Conservation (phyloP, 2,329 filamentous ascomycete species). For the Phaeomoniella chlamydospora region DNA sequence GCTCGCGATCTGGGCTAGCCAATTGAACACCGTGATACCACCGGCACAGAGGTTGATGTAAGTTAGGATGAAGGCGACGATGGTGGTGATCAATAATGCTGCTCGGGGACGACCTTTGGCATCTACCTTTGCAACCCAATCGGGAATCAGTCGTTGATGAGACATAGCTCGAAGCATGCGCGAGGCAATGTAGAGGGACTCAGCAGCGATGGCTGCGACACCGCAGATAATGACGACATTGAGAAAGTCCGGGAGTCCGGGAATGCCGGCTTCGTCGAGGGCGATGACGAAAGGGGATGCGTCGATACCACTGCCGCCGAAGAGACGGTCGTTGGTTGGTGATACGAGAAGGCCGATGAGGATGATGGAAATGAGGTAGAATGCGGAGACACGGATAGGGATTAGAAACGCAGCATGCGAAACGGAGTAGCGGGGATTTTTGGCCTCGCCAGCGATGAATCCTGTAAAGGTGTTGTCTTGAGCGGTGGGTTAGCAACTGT, state of each 20-base stretch:
- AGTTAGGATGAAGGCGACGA: conserved; percentile 12
- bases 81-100: conserved; percentile 14
- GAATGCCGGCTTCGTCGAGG: conserved; percentile 14
- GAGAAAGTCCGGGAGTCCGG: conserved; percentile 15
- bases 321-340: conserved; percentile 10
- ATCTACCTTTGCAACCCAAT: conserved; percentile 15
- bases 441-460: conserved; percentile 20
- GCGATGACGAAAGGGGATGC: conserved; percentile 20
- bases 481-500: no score
- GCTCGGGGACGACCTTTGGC: conserved; percentile 15
- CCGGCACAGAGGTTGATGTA: conserved; percentile 17
- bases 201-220: conserved; percentile 16
- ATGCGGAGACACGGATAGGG: conserved; percentile 16
- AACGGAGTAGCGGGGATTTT: conserved; percentile 20
- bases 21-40: conserved; percentile 12
- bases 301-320: conserved; percentile 14
- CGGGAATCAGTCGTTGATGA: conserved; percentile 14
- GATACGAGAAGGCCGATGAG: conserved; percentile 14
- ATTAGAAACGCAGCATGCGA: conserved; percentile 17
- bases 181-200: conserved; percentile 18
- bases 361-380: conserved; percentile 16
- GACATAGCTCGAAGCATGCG: conserved; percentile 17
- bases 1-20: conserved; percentile 15
- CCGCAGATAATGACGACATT: conserved; percentile 18
- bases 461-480: conserved; percentile 20